Conservation (phyloP, 352 stramenopile genomes). For the Thalassiosira livingstoniorum region DNA sequence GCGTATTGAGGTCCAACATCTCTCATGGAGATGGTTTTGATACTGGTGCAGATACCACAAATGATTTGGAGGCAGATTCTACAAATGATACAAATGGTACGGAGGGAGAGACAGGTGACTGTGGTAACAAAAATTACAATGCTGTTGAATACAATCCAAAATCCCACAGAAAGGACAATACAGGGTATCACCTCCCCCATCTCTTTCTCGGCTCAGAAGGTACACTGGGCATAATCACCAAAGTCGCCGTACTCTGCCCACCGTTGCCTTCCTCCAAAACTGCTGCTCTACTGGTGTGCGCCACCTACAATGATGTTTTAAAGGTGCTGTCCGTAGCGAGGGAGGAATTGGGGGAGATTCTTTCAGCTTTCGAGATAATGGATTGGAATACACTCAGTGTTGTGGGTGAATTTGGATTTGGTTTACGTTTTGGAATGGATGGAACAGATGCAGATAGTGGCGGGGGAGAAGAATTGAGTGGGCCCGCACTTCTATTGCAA, state of each 20-base stretch:
- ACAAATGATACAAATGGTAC: background rate
- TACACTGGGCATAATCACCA: conserved; percentile 95
- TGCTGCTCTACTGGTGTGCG: conserved; percentile 91
- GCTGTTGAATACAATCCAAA: no score
- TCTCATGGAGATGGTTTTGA: no score
- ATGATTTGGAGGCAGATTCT: conserved; percentile 57
- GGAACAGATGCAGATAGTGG: no score
- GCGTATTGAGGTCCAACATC: conserved; percentile 91
- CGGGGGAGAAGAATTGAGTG: background rate
- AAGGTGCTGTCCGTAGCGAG: conserved; percentile 89
- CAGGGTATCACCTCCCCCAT: conserved; percentile 96
- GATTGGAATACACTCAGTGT: conserved; percentile 91
- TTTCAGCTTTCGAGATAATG: conserved; percentile 96
- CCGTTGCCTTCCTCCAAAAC: conserved; percentile 85
- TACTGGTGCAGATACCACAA: conserved; percentile 58
- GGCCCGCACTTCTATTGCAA: conserved; percentile 13
- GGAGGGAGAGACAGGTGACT: no score
- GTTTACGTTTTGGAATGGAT: no score
- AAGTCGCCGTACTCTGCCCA: conserved; percentile 87
- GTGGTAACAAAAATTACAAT: no score
- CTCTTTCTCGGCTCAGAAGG: conserved; percentile 97
- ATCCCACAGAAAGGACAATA: conserved; percentile 96
- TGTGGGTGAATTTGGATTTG: conserved; percentile 77
- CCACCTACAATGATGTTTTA: conserved; percentile 89
- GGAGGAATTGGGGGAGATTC: conserved; percentile 91